Percentiles rank a stretch among this genome's conserved stretches.
These are phyloP conservation scores for Syncephalis plumigaleata DNA, from an alignment of 371 early-diverging fungal genomes.

Conservation along the genomic window DNA sequence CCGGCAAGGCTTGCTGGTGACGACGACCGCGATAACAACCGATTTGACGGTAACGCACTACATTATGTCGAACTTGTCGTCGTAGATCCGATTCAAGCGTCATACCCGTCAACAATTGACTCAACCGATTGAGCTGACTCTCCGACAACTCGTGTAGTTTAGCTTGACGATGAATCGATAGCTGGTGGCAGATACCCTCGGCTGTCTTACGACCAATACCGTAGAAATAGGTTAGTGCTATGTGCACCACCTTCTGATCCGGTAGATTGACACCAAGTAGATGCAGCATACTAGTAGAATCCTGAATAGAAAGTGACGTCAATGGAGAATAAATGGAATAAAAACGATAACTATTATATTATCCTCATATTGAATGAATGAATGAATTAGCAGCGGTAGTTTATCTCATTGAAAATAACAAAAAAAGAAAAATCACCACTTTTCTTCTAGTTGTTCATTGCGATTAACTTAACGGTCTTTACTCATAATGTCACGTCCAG, in stretches of 20 bases:
- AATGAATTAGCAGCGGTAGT: too few relatives aligned
- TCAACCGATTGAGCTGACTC: conserved; percentile 68
- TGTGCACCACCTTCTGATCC: conserved; percentile 52
- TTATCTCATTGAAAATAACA: not conserved
- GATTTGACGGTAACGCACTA: conserved; percentile 64
- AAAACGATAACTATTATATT: too few relatives aligned
- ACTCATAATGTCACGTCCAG: conserved; percentile 70
- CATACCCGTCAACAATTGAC: conserved; percentile 69
- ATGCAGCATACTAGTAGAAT: conserved; percentile 43
- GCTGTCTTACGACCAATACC: conserved; percentile 78
- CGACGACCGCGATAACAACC: conserved; percentile 69
- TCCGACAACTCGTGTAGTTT: conserved; percentile 76
- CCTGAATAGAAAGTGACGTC: not conserved
- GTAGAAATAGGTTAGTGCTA: conserved; percentile 68
- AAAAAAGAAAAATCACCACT: not conserved
- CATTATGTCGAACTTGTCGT: conserved; percentile 59
- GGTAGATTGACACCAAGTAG: conserved; percentile 87
- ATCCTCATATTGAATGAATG: too few relatives aligned
- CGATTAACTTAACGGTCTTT: too few relatives aligned
- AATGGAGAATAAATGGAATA: too few relatives aligned
- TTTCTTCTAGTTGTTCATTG: not conserved
- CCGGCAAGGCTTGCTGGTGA: conserved; percentile 76
- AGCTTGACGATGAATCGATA: conserved; percentile 58
- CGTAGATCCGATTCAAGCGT: conserved; percentile 79
- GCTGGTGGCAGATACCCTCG: conserved; percentile 49